Percentiles rank a stretch among this genome's conserved stretches.
Conservation (phyloP, 768 basidiomycete genomes). For the Ramaria rubella region DNA sequence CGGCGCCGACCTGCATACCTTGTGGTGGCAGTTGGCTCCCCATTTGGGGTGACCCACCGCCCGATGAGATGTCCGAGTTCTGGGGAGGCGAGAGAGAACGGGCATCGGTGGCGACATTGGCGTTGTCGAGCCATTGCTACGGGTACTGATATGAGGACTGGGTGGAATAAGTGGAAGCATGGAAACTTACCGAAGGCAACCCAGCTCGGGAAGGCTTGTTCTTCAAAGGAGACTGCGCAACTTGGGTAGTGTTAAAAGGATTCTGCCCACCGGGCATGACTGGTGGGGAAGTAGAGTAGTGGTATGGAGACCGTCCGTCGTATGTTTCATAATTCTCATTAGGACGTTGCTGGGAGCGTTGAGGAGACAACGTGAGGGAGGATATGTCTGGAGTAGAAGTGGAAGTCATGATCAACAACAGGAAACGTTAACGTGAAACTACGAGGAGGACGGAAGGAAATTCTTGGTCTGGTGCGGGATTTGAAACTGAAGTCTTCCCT, state of each 20-base stretch:
- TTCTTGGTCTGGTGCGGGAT: conserved; percentile 6
- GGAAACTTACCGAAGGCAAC: conserved; percentile 61
- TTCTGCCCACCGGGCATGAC: conserved; percentile 44
- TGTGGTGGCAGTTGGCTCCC: conserved; percentile 15
- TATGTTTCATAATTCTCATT: conserved; percentile 77
- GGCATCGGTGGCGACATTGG: conserved; percentile 45
- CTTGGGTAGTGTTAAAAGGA: conserved; percentile 43
- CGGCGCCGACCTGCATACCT: conserved; percentile 31
- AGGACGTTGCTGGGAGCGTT: conserved; percentile 66
- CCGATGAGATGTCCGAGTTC: conserved; percentile 84
- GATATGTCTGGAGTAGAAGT: conserved; percentile 69
- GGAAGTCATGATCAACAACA: conserved; percentile 57
- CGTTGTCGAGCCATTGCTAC: conserved; percentile 84
- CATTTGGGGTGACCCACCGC: conserved; percentile 73
- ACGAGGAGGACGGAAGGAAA: conserved; percentile 9
- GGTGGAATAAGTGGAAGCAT: conserved; percentile 14
- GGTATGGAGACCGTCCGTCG: conserved; percentile 54
- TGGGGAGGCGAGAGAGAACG: conserved; percentile 81
- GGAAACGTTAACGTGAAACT: conserved; percentile 12
- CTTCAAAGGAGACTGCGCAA: conserved; percentile 69
- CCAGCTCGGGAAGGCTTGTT: conserved; percentile 62
- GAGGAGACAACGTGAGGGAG: conserved; percentile 62
- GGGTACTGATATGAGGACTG: conserved; percentile 11
- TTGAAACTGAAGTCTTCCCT: conserved; percentile 5
- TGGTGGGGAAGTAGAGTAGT: conserved; percentile 58